Conservation (phyloP, 2,329 filamentous ascomycete species). For the Penicillium sp. region DNA sequence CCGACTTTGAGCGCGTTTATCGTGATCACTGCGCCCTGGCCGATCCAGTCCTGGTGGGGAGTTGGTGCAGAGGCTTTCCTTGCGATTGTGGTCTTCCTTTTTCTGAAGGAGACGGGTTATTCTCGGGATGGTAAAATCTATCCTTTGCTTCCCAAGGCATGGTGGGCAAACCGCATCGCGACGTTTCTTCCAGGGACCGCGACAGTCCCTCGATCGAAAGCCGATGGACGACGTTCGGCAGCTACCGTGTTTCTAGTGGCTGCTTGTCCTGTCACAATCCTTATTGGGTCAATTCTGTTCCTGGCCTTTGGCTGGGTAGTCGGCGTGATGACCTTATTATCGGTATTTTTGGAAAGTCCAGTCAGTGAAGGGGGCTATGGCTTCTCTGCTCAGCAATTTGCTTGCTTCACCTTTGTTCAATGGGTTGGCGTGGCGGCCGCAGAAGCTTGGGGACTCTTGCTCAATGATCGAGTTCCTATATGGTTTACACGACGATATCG, state of each 20-base stretch:
- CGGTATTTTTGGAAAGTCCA: constrained; percentile 40
- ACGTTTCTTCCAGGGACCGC: too few relatives aligned
- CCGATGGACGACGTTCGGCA: constrained; percentile 18
- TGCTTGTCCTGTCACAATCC: constrained; percentile 34
- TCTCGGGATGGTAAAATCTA: constrained; percentile 22
- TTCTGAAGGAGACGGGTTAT: constrained; percentile 40
- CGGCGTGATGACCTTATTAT: constrained; percentile 31
- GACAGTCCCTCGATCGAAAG: too few relatives aligned
- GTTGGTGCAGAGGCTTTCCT: constrained; percentile 35
- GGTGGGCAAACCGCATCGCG: constrained; percentile 22
- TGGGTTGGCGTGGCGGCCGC: constrained; percentile 40
- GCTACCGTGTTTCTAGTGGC: constrained; percentile 26
- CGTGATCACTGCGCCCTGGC: constrained; percentile 32
- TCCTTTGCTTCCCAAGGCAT: constrained; percentile 12
- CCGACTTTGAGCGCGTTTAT: constrained; percentile 41
- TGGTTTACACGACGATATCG: constrained; percentile 25
- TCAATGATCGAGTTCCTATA: constrained; percentile 40
- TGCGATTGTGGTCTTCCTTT: constrained; percentile 33
- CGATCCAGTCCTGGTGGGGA: constrained; percentile 43
- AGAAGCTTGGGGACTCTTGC: constrained; percentile 33
- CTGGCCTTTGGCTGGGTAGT: constrained; percentile 36
- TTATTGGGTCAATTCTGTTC: constrained; percentile 36
- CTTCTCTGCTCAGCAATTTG: constrained; percentile 39
- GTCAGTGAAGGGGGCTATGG: constrained; percentile 39
- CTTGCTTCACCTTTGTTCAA: constrained; percentile 37